Conservation (phyloP, 1,139 yeast genomes). For the Geotrichum carabidarum region DNA sequence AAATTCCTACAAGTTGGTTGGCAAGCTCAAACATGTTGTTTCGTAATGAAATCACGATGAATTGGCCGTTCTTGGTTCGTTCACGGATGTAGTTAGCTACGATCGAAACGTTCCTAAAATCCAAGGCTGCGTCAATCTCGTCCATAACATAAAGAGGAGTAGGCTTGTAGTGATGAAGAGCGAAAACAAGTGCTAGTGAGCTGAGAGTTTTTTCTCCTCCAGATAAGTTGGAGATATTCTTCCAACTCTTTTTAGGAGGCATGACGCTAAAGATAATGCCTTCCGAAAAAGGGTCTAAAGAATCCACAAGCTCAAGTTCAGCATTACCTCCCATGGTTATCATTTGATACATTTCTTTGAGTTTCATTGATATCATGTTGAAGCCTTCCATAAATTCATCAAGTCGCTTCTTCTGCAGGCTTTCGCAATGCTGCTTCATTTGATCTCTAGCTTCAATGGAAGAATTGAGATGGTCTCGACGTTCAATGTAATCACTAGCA, state of each 20-base stretch:
- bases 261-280: constrained; percentile 95
- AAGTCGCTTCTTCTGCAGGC: constrained; percentile 63
- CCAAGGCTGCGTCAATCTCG: constrained; percentile 98
- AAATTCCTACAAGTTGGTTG: constrained; percentile 88
- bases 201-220: constrained; percentile 98
- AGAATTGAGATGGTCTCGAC: constrained; percentile 61
- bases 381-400: constrained; percentile 95
- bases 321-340: constrained; percentile 99
- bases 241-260: constrained; percentile 99
- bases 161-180: constrained; percentile 92
- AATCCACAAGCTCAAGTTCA: constrained; percentile 89
- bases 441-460: constrained; percentile 66
- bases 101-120: constrained; percentile 92
- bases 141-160: constrained; percentile 98
- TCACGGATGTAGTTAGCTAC: constrained; percentile 96
- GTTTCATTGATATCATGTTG: constrained; percentile 73
- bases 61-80: constrained; percentile 93
- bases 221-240: constrained; percentile 85
- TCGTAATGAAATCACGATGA: constrained; percentile 88
- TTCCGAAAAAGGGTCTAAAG: constrained; percentile 96
- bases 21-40: constrained; percentile 98
- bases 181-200: constrained; percentile 92
- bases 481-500: constrained; percentile 54
- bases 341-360: constrained; percentile 97
- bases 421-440: constrained; percentile 59